A percentile compares a stretch with the other conserved stretches of the same genome.
phyloP scores from a whole-genome alignment of 805 yeast species.

The Tetrapisispora fleetii region DNA sequence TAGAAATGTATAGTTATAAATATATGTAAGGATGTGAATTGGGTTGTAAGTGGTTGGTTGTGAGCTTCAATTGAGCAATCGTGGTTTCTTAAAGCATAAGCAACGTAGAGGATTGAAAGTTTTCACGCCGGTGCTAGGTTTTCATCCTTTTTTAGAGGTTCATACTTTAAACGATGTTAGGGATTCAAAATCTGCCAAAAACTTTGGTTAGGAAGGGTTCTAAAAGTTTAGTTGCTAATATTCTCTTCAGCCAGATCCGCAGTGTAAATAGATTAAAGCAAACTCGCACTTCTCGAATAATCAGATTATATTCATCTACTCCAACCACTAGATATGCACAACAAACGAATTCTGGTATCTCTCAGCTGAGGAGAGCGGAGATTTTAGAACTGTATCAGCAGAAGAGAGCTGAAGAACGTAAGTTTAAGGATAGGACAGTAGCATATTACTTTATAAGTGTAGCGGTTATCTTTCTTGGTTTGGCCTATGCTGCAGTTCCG shows the following conservation, averaged over 20 bases:
- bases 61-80: too few relatives aligned
- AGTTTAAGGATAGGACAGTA: slow-evolving; percentile 40
- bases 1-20: too few relatives aligned
- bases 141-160: too few relatives aligned
- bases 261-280: too few relatives aligned
- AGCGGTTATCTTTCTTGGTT: slow-evolving; percentile 57
- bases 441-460: slow-evolving; percentile 61
- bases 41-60: too few relatives aligned
- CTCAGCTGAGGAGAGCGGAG: slow-evolving; percentile 21
- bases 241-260: too few relatives aligned
- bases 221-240: not conserved
- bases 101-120: too few relatives aligned
- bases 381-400: slow-evolving; percentile 16
- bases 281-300: not conserved
- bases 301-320: not conserved
- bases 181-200: not conserved
- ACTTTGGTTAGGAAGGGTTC: not conserved
- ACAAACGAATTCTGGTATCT: slow-evolving; percentile 6
- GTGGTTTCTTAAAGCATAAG: too few relatives aligned
- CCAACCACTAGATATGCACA: not conserved
- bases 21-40: too few relatives aligned
- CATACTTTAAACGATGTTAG: not conserved
- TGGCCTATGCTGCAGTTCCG: slow-evolving; percentile 88
- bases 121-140: too few relatives aligned
- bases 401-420: slow-evolving; percentile 18